These are phyloP conservation scores for Globisporangium viniferum DNA, from an alignment of 352 stramenopile genomes.

Conservation along the genomic window DNA sequence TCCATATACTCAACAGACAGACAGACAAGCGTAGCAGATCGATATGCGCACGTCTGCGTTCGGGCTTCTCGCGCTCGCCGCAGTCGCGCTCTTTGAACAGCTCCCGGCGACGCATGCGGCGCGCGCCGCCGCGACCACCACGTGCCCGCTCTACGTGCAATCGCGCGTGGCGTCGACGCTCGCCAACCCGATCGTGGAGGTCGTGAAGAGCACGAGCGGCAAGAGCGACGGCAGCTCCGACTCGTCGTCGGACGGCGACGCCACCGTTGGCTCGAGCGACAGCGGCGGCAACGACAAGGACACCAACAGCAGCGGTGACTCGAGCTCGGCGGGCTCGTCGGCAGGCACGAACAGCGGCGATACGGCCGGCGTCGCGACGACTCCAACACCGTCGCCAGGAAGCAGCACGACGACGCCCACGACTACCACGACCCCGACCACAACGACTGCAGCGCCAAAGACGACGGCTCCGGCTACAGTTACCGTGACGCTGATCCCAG, in stretches of 20 bases:
- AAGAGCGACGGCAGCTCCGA: conserved; percentile 25
- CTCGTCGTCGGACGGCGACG: conserved; percentile 17
- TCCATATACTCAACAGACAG: neutral
- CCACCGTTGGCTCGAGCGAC: conserved; percentile 14
- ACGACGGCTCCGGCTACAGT: neutral
- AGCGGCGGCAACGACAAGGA: neutral
- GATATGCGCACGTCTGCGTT: conserved; percentile 7
- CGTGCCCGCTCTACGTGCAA: conserved; percentile 64
- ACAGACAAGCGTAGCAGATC: neutral
- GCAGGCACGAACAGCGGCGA: neutral
- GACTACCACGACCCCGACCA: conserved; percentile 3
- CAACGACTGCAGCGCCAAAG: neutral
- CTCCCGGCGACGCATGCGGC: conserved; percentile 8
- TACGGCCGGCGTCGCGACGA: conserved; percentile 1
- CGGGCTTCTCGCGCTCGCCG: conserved; percentile 26
- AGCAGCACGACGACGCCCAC: neutral
- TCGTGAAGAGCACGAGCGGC: conserved; percentile 27
- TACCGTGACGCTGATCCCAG: neutral
- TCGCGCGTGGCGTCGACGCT: conserved; percentile 58
- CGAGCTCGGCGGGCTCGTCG: conserved; percentile 5
- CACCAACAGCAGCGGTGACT: conserved; percentile 11
- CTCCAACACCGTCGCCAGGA: conserved; percentile 11
- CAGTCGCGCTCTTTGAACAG: conserved; percentile 21
- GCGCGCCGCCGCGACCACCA: conserved; percentile 29
- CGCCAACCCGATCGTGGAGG: conserved; percentile 45